Base-by-base conservation (phyloP, 2,329 filamentous ascomycete genomes). In the Pestalotiopsis sp. region DNA sequence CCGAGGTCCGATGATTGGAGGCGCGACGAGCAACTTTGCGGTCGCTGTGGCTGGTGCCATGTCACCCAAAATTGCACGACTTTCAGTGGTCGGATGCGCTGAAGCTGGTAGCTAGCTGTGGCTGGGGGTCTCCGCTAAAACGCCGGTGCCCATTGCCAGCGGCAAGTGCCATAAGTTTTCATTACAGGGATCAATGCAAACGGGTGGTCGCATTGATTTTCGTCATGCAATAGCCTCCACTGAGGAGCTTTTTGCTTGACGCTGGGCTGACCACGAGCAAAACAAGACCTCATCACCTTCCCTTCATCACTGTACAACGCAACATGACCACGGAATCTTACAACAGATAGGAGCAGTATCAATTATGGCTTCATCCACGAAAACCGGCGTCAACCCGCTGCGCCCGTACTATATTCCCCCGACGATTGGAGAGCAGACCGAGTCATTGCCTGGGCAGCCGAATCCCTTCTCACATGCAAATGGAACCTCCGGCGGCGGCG, bases 351-450 rank as follows among this genome's bases (percentile, higher is more conserved):
- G 31, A 25, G 52, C 45, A 49, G 66, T 41, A 69, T 71, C 76
- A 74, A 71, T 66, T 11, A 87, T 85, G 83, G 79, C 82, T 71
- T 80, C 81, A 66, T 77, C 80, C 70, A 38, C 64, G 4, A 78
- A 81, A 77, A 85, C 88, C 74, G 83, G 82, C 68, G 83, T 85
- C 60, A 90, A 90, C 78, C 88, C 88, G 61, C 80, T 90, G 69
- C 82, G 88, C 68, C 88, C 88, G 11, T 90, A 90, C 73, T 90
- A 90, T 75, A 82, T 86, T 70, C 90, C 91, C 49, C 90, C 91
- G 3, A 89, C 90, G 4, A 90, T 92, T 70, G 90, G 90, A 45
- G 82, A 88, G 39, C 84, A 87, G 62, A 81, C 84, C 66, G 83
- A 82, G 66, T 71, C 70, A 14, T 68, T 73, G 27, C 80, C 73